phyloP scores from a whole-genome alignment of 805 yeast genomes.

The Lachancea sp. region DNA sequence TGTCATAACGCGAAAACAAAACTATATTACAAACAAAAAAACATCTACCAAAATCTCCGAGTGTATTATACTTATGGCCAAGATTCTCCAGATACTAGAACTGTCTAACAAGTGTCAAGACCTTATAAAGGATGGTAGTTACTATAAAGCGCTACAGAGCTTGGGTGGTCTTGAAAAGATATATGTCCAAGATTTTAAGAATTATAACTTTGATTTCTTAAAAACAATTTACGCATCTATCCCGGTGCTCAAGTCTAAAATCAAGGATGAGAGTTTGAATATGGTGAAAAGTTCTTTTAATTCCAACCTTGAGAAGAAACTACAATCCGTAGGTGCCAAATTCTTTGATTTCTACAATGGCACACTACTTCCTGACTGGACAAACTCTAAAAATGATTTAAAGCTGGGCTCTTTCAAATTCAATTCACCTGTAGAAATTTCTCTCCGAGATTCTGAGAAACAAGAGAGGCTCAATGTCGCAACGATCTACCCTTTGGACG shows the following conservation, averaged over 20 bases:
- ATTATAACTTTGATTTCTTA: conserved; percentile 59
- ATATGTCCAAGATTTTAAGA: conserved; percentile 62
- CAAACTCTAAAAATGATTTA: conserved; percentile 51
- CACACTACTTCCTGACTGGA: conserved; percentile 48
- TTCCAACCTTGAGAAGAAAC: conserved; percentile 54
- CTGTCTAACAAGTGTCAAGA: conserved; percentile 81
- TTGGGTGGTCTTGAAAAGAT: conserved; percentile 66
- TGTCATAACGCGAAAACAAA: conserved; percentile 55
- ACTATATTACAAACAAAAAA: conserved; percentile 53
- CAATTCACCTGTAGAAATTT: conserved; percentile 79
- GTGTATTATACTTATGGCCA: conserved; percentile 59
- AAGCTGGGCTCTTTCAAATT: conserved; percentile 50
- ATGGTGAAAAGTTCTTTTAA: conserved; percentile 59
- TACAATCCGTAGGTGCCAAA: conserved; percentile 38
- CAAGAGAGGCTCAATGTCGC: conserved; percentile 33
- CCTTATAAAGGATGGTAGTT: conserved; percentile 63
- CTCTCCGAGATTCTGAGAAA: conserved; percentile 58
- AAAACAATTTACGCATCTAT: conserved; percentile 66
- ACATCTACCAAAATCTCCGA: conserved; percentile 63
- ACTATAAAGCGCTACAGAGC: conserved; percentile 80
- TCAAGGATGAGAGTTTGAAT: conserved; percentile 67
- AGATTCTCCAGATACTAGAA: conserved; percentile 76
- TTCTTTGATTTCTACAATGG: conserved; percentile 48
- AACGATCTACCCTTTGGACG: conserved; percentile 51
- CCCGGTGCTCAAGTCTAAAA: conserved; percentile 66